A percentile compares a stretch with the other conserved stretches of the same genome.
Conservation (phyloP, 2,329 filamentous ascomycete species). For the Aspergillaceae sp. region DNA sequence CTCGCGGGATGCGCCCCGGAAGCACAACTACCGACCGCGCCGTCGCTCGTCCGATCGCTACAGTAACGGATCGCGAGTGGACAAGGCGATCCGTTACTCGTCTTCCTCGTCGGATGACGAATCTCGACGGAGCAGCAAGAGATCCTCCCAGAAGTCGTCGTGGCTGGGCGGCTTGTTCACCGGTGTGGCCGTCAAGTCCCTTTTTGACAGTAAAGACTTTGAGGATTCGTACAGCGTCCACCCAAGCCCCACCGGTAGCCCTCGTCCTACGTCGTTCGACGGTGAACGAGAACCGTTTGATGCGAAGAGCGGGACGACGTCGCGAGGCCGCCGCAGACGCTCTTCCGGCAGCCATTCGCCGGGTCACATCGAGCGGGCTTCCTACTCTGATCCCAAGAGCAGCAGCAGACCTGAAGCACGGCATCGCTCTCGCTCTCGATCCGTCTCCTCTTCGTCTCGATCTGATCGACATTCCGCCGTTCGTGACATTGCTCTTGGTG, state of each 20-base stretch:
- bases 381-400: constrained; percentile 20
- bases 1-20: constrained; percentile 50
- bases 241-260: constrained; percentile 38
- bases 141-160: constrained; percentile 39
- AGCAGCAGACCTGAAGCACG: constrained; percentile 12
- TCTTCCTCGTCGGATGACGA: constrained; percentile 42
- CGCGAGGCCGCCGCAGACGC: constrained; percentile 32
- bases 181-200: constrained; percentile 47
- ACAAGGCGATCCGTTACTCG: constrained; percentile 52
- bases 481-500: constrained; percentile 30
- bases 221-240: constrained; percentile 54
- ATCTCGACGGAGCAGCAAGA: constrained; percentile 33
- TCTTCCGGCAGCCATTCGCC: constrained; percentile 24
- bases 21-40: constrained; percentile 46
- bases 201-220: constrained; percentile 48
- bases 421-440: constrained; percentile 26
- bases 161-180: constrained; percentile 49
- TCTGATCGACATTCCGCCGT: constrained; percentile 19
- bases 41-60: constrained; percentile 41
- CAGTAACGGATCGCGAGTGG: constrained; percentile 40
- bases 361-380: constrained; percentile 24
- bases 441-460: constrained; percentile 18
- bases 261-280: constrained; percentile 19
- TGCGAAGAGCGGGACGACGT: constrained; percentile 27
- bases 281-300: constrained; percentile 16